A percentile compares a stretch with the other conserved stretches of the same genome.
These are phyloP conservation scores for Crucihimalaya himalaica DNA, from an alignment of 345 rosid species.

Conservation along the genomic window DNA sequence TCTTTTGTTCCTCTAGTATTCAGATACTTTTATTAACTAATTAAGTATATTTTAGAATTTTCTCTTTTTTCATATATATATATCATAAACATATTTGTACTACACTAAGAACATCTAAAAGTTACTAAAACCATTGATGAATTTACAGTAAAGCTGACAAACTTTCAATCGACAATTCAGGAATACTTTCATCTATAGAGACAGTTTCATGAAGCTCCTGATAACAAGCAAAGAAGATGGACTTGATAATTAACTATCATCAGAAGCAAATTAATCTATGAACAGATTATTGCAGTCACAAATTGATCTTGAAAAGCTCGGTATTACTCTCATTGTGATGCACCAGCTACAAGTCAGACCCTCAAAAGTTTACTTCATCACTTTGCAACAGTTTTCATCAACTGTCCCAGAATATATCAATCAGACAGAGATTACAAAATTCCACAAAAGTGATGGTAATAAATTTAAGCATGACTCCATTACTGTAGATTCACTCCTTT, in stretches of 20 bases:
- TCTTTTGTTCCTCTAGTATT: neutral
- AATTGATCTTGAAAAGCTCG: neutral
- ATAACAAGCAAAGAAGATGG: neutral
- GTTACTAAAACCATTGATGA: neutral
- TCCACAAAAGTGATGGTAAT: no score
- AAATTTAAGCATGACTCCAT: no score
- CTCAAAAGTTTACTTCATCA: no score
- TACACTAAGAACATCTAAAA: neutral
- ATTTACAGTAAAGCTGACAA: neutral
- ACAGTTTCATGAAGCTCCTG: no score
- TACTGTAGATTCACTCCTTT: no score
- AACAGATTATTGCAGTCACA: neutral
- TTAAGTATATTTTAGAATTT: neutral
- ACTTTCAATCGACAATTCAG: no score
- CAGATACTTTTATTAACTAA: conserved; percentile 1
- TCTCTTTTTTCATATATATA: neutral
- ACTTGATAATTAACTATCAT: neutral
- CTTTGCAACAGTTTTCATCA: no score
- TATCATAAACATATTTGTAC: neutral
- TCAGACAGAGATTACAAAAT: no score
- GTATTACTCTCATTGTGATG: neutral
- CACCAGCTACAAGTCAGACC: no score
- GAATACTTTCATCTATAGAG: no score
- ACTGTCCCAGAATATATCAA: no score
- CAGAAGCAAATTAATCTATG: neutral